Base-by-base conservation (phyloP, 1,284 basidiomycete species). In the Cryptococcus sp. region DNA sequence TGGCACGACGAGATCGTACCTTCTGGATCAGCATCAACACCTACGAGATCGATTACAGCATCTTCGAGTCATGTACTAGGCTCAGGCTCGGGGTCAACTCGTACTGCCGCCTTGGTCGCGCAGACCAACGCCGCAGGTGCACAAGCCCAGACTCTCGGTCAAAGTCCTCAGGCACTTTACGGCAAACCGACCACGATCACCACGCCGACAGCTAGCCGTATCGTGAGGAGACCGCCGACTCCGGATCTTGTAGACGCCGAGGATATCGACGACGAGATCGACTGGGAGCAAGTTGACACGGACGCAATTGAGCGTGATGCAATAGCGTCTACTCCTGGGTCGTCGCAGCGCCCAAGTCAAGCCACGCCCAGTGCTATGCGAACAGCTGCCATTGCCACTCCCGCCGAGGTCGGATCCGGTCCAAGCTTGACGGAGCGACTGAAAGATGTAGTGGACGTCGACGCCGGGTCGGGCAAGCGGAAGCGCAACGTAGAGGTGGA, bases 1-100 rank as follows among this genome's bases (percentile, higher is more conserved):
- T 77, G 75, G 75, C 71, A 62, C 23, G 75, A 77, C 52, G 70
- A 72, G 52, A n/a, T 67, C 16, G 25, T 46, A 19, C 40, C 39
- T 22, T 38, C 19, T 16, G 15, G 50, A n/a, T n/a, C 47, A 7
- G 19, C 50, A 16, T 45, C 46, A 23, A 22, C 19, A 11, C 26
- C 8, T 34, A 39, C 23, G 20, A 34, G 1, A 25, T 20, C 25
- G 22, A 54, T 26, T 29, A 46, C 47, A 15, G 49, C 57, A 0
- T 54, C 54, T 4, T 59, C 50, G 17, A 29, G 17, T 17, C 11
- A 34, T 26, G 29, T 10, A 7, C 29, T 34, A 13, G 29, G 29
- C 29, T 34, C 29, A 13, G 13, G 8, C 2, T 34, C 29, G 13
- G 37, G 51, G 52, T 61, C 63, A 3, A 55, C 56, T 20, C 41